These are phyloP conservation scores for Apiotrichum mycotoxinovorans DNA, from an alignment of 1,284 basidiomycete species.

Conservation along the genomic window DNA sequence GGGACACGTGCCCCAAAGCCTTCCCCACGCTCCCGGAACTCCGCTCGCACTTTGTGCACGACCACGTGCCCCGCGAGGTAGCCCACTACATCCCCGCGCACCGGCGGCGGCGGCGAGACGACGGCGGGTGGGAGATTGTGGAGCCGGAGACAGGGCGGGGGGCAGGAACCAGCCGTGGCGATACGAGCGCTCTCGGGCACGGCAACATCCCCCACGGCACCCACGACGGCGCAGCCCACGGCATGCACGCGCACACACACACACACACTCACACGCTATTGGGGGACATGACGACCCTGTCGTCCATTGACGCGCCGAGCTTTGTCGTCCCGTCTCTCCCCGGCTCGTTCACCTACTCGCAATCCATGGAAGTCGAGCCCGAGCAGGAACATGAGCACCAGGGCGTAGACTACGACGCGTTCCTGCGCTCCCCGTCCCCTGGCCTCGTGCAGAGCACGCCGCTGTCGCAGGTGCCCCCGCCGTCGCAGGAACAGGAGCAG, in stretches of 20 bases:
- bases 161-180: too few species aligned
- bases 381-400: not conserved
- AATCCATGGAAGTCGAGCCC: not conserved
- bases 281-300: not conserved
- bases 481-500: too few species aligned
- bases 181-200: too few species aligned
- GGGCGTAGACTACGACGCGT: slow-evolving; percentile 14
- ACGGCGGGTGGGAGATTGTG: slow-evolving; percentile 14
- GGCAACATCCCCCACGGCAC: not conserved
- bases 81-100: slow-evolving; percentile 12
- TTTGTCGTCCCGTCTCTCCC: slow-evolving; percentile 1
- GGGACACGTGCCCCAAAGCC: slow-evolving; percentile 15
- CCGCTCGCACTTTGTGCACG: slow-evolving; percentile 6
- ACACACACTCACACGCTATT: too few species aligned
- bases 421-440: slow-evolving; percentile 15
- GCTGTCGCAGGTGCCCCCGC: slow-evolving; percentile 4
- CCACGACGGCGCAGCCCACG: too few species aligned
- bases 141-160: not conserved
- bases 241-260: too few species aligned
- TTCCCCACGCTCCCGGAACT: slow-evolving; percentile 9
- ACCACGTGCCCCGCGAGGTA: slow-evolving; percentile 14
- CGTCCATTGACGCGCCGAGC: not conserved
- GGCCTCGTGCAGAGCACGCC: slow-evolving; percentile 6
- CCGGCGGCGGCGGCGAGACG: slow-evolving; percentile 9
- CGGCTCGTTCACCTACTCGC: not conserved